Evolutionary conservation across 371 early-diverging fungal genomes (phyloP).

Genomic region (Actinomucor elegans): DNA sequence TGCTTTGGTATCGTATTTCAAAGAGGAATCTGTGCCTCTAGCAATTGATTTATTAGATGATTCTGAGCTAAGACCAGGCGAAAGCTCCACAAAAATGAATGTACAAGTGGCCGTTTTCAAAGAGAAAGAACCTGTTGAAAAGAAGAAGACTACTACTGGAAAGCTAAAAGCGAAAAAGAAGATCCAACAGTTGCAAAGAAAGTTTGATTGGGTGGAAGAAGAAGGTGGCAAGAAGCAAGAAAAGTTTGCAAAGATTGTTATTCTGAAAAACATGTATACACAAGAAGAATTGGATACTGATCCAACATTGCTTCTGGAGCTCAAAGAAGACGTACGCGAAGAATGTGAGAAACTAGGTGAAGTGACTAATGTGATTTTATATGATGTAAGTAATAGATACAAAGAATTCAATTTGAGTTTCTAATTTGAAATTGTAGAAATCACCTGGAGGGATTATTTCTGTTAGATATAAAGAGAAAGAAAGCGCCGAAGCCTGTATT

Average conservation of each 20-base stretch:
- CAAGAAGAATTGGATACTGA: slow-evolving; percentile 87
- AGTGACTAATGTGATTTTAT: slow-evolving; percentile 87
- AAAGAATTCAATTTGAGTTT: too few species aligned
- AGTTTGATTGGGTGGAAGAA: slow-evolving; percentile 92
- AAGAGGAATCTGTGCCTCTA: slow-evolving; percentile 85
- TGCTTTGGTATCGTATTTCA: slow-evolving; percentile 86
- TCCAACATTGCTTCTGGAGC: slow-evolving; percentile 82
- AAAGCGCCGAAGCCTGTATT: slow-evolving; percentile 80
- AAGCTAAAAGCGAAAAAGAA: slow-evolving; percentile 69
- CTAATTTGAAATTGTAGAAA: slow-evolving; percentile 40
- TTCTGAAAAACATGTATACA: slow-evolving; percentile 94
- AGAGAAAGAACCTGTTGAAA: slow-evolving; percentile 42
- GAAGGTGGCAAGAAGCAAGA: slow-evolving; percentile 69
- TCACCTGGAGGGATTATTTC: slow-evolving; percentile 87
- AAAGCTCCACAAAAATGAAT: slow-evolving; percentile 56
- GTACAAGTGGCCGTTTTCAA: slow-evolving; percentile 78
- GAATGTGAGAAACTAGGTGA: slow-evolving; percentile 94
- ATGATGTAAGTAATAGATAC: slow-evolving; percentile 65
- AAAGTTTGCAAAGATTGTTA: slow-evolving; percentile 79
- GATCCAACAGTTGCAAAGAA: slow-evolving; percentile 78
- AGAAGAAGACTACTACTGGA: slow-evolving; percentile 45
- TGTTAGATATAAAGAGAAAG: slow-evolving; percentile 82
- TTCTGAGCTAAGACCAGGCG: slow-evolving; percentile 70
- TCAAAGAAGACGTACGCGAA: slow-evolving; percentile 90
- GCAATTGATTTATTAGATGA: slow-evolving; percentile 88